Base-by-base conservation (phyloP, 2,329 filamentous ascomycete species). In the Fusarium acutatum region DNA sequence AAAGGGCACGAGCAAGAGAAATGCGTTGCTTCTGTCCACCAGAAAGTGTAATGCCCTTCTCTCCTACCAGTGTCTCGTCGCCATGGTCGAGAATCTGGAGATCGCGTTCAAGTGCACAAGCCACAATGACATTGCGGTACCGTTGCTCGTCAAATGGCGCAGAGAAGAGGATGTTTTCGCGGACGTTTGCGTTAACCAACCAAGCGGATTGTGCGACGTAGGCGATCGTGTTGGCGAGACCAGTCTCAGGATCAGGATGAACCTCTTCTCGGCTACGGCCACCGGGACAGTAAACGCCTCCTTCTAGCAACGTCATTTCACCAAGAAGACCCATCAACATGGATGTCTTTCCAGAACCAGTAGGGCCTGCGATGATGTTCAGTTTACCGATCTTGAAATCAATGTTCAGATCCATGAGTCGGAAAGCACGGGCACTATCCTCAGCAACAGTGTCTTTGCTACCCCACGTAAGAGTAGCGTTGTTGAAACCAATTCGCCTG, bases 21-120 rank as follows among this genome's bases (percentile, higher is more conserved):
- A 99, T 98, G 66, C 96, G 92, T 82, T 99, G 96, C 83, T 98
- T 98, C 83, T 99, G 96, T 12, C 96, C 96, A 72, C 96, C 96
- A 12, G 96, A 99, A 20, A 99, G 89, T 22, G 96, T 96, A 71
- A 99, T 97, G 38, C 96, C 96, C 83, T 98, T 99, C 81, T 99
- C 96, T 58, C 96, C 96, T 37, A 99, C 96, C 28, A 98, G 85
- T 0, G 96, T 98, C 82, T 97, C 91, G 80, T 99, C 96, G 44
- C 96, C 96, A 68, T 92, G 91, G 81, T 98, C 95, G 4, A 99
- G 89, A 46, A 98, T 97, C 72, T 97, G 91, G 20, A 99, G 87
- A 80, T 99, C 96, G 60, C 94, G 92, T 80, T 97, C 93, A 62
- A 99, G 85, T 6, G 95, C 96, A 82, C 96, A 99, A 41, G 96